phyloP scores from a whole-genome alignment of 75 land plant genomes.

The Cupressus sempervirens region DNA sequence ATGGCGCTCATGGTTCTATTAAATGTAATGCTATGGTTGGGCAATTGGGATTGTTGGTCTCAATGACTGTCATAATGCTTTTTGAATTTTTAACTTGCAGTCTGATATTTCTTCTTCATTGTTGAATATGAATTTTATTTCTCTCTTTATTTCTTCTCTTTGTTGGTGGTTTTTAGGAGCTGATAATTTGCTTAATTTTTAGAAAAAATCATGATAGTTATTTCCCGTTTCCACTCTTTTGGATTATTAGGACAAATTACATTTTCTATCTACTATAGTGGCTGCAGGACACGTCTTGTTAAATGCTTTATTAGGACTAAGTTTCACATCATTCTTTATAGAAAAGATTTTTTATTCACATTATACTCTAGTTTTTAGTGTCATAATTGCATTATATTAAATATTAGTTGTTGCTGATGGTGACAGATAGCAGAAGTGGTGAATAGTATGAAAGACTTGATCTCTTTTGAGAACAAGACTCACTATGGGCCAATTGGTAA shows the following conservation, averaged over 20 bases:
- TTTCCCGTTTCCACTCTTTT: neutral
- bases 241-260: neutral
- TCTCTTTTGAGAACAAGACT: slow-evolving; percentile 40
- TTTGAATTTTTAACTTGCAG: neutral
- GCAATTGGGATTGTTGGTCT: neutral
- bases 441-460: slow-evolving; percentile 46
- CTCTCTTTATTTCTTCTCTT: neutral
- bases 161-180: neutral
- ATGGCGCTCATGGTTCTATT: neutral
- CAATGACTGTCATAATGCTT: neutral
- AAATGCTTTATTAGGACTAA: too few relatives aligned
- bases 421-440: slow-evolving; percentile 46
- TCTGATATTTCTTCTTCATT: neutral
- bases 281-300: neutral
- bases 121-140: neutral
- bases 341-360: neutral
- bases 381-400: neutral
- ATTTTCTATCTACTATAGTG: neutral
- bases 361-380: neutral
- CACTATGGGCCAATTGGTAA: slow-evolving; percentile 35
- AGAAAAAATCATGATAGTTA: neutral
- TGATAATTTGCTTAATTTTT: neutral
- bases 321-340: neutral
- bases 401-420: neutral
- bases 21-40: neutral